phyloP scores from a whole-genome alignment of 2,329 filamentous ascomycete genomes.

The Colletotrichum spaethianum region DNA sequence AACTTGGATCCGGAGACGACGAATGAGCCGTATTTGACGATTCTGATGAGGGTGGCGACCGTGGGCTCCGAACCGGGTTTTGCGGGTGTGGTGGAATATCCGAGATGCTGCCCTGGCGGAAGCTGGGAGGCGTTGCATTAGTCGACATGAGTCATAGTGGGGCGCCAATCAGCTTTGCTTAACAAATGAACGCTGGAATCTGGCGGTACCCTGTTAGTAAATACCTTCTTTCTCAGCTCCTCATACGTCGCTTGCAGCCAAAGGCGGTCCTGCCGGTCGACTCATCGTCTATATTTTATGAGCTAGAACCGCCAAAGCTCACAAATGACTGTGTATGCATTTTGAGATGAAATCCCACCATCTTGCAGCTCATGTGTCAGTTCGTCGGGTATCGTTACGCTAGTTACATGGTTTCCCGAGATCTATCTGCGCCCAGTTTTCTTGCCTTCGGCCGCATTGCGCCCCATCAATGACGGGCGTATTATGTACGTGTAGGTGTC shows the following conservation, averaged over 20 bases:
- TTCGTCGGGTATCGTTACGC: background rate
- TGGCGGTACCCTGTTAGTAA: background rate
- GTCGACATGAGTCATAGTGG: slow-evolving; percentile 37
- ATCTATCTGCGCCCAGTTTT: background rate
- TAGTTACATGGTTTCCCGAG: background rate
- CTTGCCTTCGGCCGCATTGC: no score
- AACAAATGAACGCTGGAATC: background rate
- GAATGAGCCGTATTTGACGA: slow-evolving; percentile 20
- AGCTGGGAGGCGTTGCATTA: slow-evolving; percentile 18
- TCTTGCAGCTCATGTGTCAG: background rate
- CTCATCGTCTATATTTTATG: slow-evolving; percentile 19
- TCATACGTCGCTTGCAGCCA: background rate
- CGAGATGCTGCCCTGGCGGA: background rate
- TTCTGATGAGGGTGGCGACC: slow-evolving; percentile 17
- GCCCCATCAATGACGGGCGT: no score
- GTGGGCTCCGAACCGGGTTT: slow-evolving; percentile 3
- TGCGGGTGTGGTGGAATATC: slow-evolving; percentile 29
- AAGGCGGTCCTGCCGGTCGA: slow-evolving; percentile 15
- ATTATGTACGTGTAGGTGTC: background rate
- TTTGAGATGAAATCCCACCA: background rate
- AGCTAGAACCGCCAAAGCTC: background rate
- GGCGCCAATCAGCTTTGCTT: background rate
- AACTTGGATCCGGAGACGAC: background rate
- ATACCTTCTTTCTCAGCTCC: background rate
- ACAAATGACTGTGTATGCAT: background rate